phyloP scores from a whole-genome alignment of 805 yeast species.

The Lachancea lanzarotensis region DNA sequence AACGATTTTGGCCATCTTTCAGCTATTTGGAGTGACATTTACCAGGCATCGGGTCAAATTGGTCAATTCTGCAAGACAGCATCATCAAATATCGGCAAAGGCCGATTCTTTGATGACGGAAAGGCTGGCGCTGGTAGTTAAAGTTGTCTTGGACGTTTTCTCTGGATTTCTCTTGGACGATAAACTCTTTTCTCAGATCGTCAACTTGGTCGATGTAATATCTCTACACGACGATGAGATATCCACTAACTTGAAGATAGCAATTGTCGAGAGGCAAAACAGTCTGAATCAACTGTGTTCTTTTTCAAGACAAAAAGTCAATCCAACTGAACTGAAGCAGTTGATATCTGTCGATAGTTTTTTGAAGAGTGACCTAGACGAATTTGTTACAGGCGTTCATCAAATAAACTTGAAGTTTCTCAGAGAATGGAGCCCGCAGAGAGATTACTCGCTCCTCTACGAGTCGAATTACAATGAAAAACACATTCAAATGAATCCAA shows the following conservation, averaged over 20 bases:
- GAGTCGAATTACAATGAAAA: constrained; percentile 33
- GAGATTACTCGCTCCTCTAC: constrained; percentile 69
- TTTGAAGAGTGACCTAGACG: constrained; percentile 45
- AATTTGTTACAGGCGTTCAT: constrained; percentile 58
- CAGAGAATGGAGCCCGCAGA: constrained; percentile 67
- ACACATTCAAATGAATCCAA: constrained; percentile 53
- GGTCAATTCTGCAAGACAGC: constrained; percentile 19
- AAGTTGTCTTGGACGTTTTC: constrained; percentile 51
- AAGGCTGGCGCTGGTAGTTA: constrained; percentile 48
- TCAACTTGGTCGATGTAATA: constrained; percentile 44
- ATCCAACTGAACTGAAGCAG: constrained; percentile 17
- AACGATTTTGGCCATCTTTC: constrained; percentile 39
- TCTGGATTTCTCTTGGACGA: constrained; percentile 66
- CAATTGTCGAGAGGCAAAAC: constrained; percentile 47
- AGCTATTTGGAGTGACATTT: constrained; percentile 35
- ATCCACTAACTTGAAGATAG: constrained; percentile 46
- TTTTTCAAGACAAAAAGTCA: constrained; percentile 13
- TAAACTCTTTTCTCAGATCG: constrained; percentile 50
- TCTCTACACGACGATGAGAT: constrained; percentile 44
- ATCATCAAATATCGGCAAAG: constrained; percentile 25
- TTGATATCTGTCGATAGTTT: constrained; percentile 40
- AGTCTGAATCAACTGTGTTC: constrained; percentile 35
- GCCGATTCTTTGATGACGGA: constrained; percentile 39
- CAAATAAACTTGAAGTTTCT: constrained; percentile 61
- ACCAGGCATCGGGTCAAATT: constrained; percentile 25